Conservation (phyloP, 2,329 filamentous ascomycete species). For the Hymenotorrendiella dingleyae region DNA sequence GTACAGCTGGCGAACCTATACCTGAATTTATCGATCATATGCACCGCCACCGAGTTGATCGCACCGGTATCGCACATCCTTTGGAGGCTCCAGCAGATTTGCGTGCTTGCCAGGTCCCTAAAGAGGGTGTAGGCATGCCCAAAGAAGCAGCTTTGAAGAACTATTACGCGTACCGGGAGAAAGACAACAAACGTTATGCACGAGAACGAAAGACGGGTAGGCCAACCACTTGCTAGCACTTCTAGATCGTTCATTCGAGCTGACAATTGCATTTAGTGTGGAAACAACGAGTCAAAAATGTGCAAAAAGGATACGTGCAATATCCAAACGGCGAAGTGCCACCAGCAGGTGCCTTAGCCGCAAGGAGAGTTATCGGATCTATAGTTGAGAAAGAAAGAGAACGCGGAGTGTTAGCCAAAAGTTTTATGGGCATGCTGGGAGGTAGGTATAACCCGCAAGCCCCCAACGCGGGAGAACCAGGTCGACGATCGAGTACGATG, state of each 20-base stretch:
- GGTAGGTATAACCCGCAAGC: no score
- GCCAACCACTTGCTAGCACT: background rate
- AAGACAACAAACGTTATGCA: background rate
- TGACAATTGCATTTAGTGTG: background rate
- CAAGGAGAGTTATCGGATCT: constrained; percentile 48
- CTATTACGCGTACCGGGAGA: background rate
- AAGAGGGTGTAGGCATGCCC: constrained; percentile 64
- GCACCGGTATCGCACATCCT: constrained; percentile 65
- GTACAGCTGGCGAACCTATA: constrained; percentile 74
- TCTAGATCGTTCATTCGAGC: background rate
- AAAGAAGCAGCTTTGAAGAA: constrained; percentile 72
- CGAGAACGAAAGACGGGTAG: background rate
- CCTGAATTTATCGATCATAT: constrained; percentile 76
- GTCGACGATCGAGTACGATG: no score
- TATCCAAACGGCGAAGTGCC: constrained; percentile 68
- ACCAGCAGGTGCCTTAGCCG: constrained; percentile 74
- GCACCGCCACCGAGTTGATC: constrained; percentile 78
- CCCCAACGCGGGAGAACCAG: no score
- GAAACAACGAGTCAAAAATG: constrained; percentile 63
- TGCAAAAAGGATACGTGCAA: constrained; percentile 61
- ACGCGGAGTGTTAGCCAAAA: no score
- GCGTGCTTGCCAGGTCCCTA: constrained; percentile 54
- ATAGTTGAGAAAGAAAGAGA: constrained; percentile 44
- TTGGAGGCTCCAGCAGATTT: constrained; percentile 59
- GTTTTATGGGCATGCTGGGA: no score